Evolutionary conservation across 2,329 filamentous ascomycete species (phyloP), one percentile per base, ranked within the genome.

Genomic region (Clonostachys rhizophaga): DNA sequence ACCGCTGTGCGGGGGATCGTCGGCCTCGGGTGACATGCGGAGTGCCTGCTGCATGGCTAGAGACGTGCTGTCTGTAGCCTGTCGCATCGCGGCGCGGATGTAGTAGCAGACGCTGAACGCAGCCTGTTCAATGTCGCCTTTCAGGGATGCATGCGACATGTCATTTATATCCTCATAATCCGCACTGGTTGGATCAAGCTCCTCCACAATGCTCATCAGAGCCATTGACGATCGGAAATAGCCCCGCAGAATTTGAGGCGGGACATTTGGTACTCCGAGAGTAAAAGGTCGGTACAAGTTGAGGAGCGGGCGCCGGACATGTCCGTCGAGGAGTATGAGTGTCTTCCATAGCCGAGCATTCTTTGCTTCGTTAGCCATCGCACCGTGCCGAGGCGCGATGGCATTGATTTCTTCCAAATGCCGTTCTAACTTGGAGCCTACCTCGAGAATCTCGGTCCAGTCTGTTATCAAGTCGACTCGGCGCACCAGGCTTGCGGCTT

Each of bases 51-150:
- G 57, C 10, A 57, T 40, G 7, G 20, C 57, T 24, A 62, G 53
- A n/a, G 58, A 54, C 13, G 56, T 49, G 37, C 54, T 56, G 17
- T 67, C 62, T 5, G 54, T 55, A 36, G 55, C 55, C 33, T 62
- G 58, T 6, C 61, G 61, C 11, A 60, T 50, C 2, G 56, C 57
- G n/a, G 57, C 52, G 36, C 65, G 66, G 56, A 81, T 76, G 48
- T 76, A 81, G 52, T 74, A 79, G 55, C 78, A 81, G 12, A 81
- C 63, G 48, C 76, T 77, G 41, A 81, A 68, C 4, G 75, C 74
- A 0, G 77, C 75, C 56, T 80, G 76, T 17, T 79, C 63, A 20
- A 81, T 74, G 51, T 81, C 78, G 49, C 72, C 69, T 53, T 75
- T 77, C 35, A 81, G 57, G 11, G 78, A 64, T 43, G 78, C 67